Base-by-base conservation (phyloP, 495 filamentous ascomycete genomes). In the Penicillium arizonense region DNA sequence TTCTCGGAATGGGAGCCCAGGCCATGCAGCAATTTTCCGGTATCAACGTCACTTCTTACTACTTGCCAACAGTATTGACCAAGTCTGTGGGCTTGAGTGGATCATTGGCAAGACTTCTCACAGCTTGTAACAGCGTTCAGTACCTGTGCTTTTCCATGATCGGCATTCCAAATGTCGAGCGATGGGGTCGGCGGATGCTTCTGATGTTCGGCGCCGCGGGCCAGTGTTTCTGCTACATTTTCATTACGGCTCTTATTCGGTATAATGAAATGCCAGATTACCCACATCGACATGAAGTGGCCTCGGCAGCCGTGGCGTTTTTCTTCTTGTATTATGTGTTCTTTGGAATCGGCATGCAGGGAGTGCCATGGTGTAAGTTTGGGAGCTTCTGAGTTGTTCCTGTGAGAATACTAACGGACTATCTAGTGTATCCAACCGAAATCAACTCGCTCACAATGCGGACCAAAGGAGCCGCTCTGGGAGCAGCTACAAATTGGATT, bases 381-480 rank as follows among this genome's bases (percentile, higher is more conserved):
- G 3, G 3, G 24, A 6, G 6, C 3, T 6, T 26, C 24, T 26
- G 24, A 26, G 72, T n/a, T n/a, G n/a, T n/a, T n/a, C n/a, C n/a
- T n/a, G n/a, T n/a, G n/a, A n/a, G n/a, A n/a, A n/a, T n/a, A n/a
- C n/a, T n/a, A n/a, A n/a, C n/a, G n/a, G n/a, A n/a, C n/a, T n/a
- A n/a, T 68, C 5, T 40, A 47, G 48, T 84, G 2, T 84, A 80
- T 61, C 78, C 80, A 0, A 76, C 78, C n/a, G 83, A 87, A 51
- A 77, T 87, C 58, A 84, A 82, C 55, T 72, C 72, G 12, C 72
- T 85, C n/a, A 67, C 65, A 9, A 81, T 81, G 75, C 69, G 83
- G 0, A 78, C 77, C 0, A 80, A 82, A 51, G 81, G 77, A 0
- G 76, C 81, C 0, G 80, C 80, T 0, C 53, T 82, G 5, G 77